Evolutionary conservation across 2,329 filamentous ascomycete genomes (phyloP).

Genomic region (Cladophialophora exuberans): DNA sequence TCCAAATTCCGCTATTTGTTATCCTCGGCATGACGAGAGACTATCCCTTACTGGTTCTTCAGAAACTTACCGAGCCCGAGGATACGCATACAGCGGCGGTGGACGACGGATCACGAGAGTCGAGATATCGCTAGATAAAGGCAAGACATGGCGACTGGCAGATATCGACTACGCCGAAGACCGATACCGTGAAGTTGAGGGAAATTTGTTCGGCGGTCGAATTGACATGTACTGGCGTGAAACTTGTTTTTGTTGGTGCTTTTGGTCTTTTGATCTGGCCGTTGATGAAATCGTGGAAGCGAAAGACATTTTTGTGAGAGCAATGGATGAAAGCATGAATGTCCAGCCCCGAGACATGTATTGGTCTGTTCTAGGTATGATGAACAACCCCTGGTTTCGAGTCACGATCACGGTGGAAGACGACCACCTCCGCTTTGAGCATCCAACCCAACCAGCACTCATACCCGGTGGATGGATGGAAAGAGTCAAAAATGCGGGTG

Average conservation of each 20-base stretch:
- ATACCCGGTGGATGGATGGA: conserved; percentile 93
- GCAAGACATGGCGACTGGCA: conserved; percentile 76
- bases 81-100: conserved; percentile 88
- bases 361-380: conserved; percentile 94
- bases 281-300: conserved; percentile 64
- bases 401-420: conserved; percentile 73
- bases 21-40: conserved; percentile 76
- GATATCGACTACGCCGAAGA: conserved; percentile 84
- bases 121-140: conserved; percentile 81
- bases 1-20: conserved; percentile 80
- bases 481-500: conserved; percentile 78
- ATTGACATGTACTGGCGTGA: conserved; percentile 83
- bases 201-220: conserved; percentile 71
- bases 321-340: conserved; percentile 89
- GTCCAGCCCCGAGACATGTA: conserved; percentile 92
- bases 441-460: conserved; percentile 80
- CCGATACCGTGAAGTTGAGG: conserved; percentile 69
- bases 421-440: conserved; percentile 73
- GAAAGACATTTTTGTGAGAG: conserved; percentile 76
- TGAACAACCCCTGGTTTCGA: conserved; percentile 96
- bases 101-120: conserved; percentile 81
- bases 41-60: conserved; percentile 55
- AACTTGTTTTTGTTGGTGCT: conserved; percentile 86
- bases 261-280: conserved; percentile 76
- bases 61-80: conserved; percentile 66